phyloP scores from a whole-genome alignment of 805 yeast genomes.

The Candida multigemmis region DNA sequence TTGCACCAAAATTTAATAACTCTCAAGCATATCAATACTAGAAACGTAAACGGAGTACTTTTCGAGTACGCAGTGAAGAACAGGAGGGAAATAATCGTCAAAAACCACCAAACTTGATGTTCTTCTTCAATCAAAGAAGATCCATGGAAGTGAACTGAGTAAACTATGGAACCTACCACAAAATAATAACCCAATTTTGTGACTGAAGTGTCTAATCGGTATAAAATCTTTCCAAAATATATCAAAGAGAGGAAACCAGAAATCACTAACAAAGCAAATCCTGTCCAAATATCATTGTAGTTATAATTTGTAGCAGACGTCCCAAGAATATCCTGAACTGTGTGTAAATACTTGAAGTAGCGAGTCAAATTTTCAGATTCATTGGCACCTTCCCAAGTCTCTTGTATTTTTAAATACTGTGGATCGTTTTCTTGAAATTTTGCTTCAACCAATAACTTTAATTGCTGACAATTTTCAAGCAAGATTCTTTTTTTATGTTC shows the following conservation, averaged over 20 bases:
- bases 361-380: background rate
- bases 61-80: constrained; percentile 4
- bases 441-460: constrained; percentile 38
- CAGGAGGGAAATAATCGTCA: constrained; percentile 10
- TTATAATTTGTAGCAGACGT: constrained; percentile 68
- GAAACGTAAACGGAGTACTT: constrained; percentile 2
- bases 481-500: constrained; percentile 26
- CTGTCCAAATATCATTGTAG: constrained; percentile 33
- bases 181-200: constrained; percentile 11
- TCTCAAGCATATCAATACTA: constrained; percentile 35
- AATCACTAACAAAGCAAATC: constrained; percentile 20
- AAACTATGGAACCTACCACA: constrained; percentile 31
- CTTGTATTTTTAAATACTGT: constrained; percentile 2
- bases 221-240: constrained; percentile 6
- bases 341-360: constrained; percentile 24
- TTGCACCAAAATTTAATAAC: constrained; percentile 76
- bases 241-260: constrained; percentile 10
- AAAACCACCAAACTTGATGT: constrained; percentile 89
- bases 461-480: constrained; percentile 50
- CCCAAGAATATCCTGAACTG: constrained; percentile 43
- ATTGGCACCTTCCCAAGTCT: no score
- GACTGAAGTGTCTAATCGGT: constrained; percentile 1
- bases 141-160: constrained; percentile 75
- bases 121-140: constrained; percentile 81
- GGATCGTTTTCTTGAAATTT: constrained; percentile 16